phyloP scores from a whole-genome alignment of 129 eudicot species.

The Arctium minus region DNA sequence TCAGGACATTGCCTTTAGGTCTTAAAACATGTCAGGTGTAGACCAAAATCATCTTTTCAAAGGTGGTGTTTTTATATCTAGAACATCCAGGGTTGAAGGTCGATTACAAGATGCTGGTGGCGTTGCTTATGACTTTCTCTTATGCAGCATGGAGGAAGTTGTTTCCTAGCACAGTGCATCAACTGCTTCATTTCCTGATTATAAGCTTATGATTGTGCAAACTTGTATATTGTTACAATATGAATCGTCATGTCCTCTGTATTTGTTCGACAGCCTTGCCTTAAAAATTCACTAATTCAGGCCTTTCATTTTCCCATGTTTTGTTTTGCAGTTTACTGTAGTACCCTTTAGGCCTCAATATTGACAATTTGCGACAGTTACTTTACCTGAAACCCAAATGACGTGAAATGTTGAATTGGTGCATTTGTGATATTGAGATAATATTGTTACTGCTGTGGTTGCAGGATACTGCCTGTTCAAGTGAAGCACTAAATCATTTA shows the following conservation, averaged over 20 bases:
- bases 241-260: neutral
- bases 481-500: conserved; percentile 67
- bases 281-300: no score
- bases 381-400: neutral
- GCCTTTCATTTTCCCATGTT: neutral
- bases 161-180: neutral
- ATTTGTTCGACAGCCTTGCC: no score
- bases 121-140: neutral
- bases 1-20: neutral
- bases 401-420: neutral
- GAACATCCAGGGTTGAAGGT: neutral
- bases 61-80: neutral
- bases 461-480: conserved; percentile 88
- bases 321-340: neutral
- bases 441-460: neutral
- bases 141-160: neutral
- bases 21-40: neutral
- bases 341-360: neutral
- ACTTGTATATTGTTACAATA: neutral
- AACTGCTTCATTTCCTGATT: neutral
- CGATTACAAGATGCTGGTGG: neutral
- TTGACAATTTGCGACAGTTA: neutral
- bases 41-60: neutral
- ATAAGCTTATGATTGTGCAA: neutral
- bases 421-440: neutral